Evolutionary conservation across 2,329 filamentous ascomycete genomes (phyloP).

Genomic region (Aspergillus brasiliensis): DNA sequence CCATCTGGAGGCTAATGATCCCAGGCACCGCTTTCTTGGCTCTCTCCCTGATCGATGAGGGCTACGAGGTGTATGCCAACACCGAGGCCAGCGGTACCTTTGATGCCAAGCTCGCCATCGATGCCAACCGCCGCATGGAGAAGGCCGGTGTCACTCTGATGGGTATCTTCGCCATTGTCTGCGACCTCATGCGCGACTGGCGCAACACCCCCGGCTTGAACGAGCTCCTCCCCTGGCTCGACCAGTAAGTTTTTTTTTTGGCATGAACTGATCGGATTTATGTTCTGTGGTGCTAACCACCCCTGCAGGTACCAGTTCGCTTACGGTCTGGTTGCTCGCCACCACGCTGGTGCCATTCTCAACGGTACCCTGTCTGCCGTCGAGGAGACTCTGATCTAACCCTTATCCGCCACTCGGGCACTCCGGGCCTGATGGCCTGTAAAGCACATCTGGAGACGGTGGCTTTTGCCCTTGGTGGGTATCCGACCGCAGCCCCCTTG

Average conservation of each 20-base stretch:
- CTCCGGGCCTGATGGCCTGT: too few species aligned
- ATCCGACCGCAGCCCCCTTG: too few species aligned
- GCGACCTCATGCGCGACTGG: slow-evolving; percentile 74
- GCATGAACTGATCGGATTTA: not conserved
- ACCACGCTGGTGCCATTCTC: slow-evolving; percentile 14
- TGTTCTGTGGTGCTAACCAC: too few species aligned
- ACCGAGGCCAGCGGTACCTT: slow-evolving; percentile 71
- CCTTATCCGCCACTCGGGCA: too few species aligned
- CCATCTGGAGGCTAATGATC: slow-evolving; percentile 5
- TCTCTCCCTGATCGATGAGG: slow-evolving; percentile 68
- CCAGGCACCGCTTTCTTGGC: slow-evolving; percentile 69
- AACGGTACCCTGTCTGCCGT: slow-evolving; percentile 12
- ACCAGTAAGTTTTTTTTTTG: slow-evolving; percentile 33
- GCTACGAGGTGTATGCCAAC: slow-evolving; percentile 74
- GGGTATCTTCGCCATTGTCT: slow-evolving; percentile 63
- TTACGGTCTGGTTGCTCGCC: slow-evolving; percentile 15
- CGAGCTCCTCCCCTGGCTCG: slow-evolving; percentile 65
- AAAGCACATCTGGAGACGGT: too few species aligned
- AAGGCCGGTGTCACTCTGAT: slow-evolving; percentile 60
- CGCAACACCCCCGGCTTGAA: slow-evolving; percentile 55
- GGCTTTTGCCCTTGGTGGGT: too few species aligned
- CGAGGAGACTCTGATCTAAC: slow-evolving; percentile 11
- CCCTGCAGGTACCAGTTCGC: slow-evolving; percentile 20
- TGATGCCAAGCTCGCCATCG: slow-evolving; percentile 47
- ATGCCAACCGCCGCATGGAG: slow-evolving; percentile 68